Conservation (phyloP, 2,329 filamentous ascomycete species). For the Calonectria fujianensis region DNA sequence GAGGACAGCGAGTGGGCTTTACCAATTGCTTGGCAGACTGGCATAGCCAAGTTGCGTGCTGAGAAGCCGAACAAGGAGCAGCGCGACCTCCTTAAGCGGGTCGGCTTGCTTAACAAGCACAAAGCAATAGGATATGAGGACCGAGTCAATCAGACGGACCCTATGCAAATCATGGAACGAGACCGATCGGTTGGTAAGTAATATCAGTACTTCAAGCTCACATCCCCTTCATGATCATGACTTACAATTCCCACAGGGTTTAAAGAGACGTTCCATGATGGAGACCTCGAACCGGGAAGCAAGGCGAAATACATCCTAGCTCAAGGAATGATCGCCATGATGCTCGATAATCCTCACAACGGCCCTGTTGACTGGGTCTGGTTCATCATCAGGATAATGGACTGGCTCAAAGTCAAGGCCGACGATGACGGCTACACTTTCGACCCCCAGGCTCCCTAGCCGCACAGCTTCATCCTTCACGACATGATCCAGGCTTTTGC, state of each 20-base stretch:
- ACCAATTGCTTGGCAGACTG: slow-evolving; percentile 51
- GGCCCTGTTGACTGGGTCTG: slow-evolving; percentile 52
- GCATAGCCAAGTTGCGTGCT: slow-evolving; percentile 37
- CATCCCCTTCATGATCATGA: accelerated
- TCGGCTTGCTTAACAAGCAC: slow-evolving; percentile 15
- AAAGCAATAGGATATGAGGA: slow-evolving; percentile 33
- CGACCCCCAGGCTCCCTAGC: slow-evolving; percentile 49
- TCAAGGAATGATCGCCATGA: slow-evolving; percentile 43
- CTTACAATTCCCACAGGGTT: slow-evolving; percentile 45
- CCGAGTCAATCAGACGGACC: slow-evolving; percentile 38
- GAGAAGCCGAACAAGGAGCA: slow-evolving; percentile 21
- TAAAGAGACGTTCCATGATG: slow-evolving; percentile 54
- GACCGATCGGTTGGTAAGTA: slow-evolving; percentile 50
- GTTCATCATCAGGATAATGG: slow-evolving; percentile 49
- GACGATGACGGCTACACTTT: slow-evolving; percentile 44
- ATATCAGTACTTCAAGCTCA: accelerated
- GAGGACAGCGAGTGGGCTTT: slow-evolving; percentile 48
- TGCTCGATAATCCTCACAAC: slow-evolving; percentile 40
- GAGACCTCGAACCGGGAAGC: slow-evolving; percentile 53
- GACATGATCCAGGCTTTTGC: slow-evolving; percentile 53
- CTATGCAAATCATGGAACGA: slow-evolving; percentile 53
- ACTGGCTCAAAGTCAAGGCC: slow-evolving; percentile 50
- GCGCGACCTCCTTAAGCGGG: slow-evolving; percentile 39
- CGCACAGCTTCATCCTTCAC: slow-evolving; percentile 52
- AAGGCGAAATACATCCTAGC: slow-evolving; percentile 46